phyloP scores from a whole-genome alignment of 2,329 filamentous ascomycete species.

The Ambrosiella beaveri region DNA sequence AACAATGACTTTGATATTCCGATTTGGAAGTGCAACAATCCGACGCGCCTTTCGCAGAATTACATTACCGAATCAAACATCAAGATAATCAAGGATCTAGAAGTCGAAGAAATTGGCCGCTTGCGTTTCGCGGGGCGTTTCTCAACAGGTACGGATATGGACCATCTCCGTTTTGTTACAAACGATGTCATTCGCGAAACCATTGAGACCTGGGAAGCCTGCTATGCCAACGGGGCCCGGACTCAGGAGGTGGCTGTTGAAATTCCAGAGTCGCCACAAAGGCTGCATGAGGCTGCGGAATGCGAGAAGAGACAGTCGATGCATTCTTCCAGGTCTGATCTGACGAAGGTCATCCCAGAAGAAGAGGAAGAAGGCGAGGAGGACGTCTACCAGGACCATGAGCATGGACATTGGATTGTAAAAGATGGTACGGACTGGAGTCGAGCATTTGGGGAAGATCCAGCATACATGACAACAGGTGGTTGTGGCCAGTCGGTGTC shows the following conservation, averaged over 20 bases:
- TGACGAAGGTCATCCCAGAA: constrained; percentile 3
- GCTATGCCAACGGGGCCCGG: constrained; percentile 72
- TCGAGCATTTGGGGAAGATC: constrained; percentile 68
- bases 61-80: constrained; percentile 74
- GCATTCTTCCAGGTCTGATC: not conserved
- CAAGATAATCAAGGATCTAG: constrained; percentile 50
- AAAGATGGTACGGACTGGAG: constrained; percentile 75
- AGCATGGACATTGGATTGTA: constrained; percentile 41
- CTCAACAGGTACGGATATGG: constrained; percentile 76
- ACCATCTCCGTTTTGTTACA: constrained; percentile 65
- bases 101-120: constrained; percentile 64
- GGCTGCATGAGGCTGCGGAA: constrained; percentile 59
- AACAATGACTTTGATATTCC: constrained; percentile 68
- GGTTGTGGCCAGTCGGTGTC: constrained; percentile 3
- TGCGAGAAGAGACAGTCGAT: constrained; percentile 6
- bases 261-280: constrained; percentile 52
- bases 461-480: constrained; percentile 30
- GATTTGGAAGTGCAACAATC: constrained; percentile 68
- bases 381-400: constrained; percentile 35
- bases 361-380: constrained; percentile 1
- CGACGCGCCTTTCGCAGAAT: constrained; percentile 68
- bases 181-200: constrained; percentile 86
- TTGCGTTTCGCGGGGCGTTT: constrained; percentile 67
- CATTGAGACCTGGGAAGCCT: constrained; percentile 88
- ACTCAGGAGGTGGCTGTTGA: constrained; percentile 52